These are phyloP conservation scores for Ophiocordyceps polyrhachis-furcata DNA, from an alignment of 2,329 filamentous ascomycete genomes.

Conservation along the genomic window DNA sequence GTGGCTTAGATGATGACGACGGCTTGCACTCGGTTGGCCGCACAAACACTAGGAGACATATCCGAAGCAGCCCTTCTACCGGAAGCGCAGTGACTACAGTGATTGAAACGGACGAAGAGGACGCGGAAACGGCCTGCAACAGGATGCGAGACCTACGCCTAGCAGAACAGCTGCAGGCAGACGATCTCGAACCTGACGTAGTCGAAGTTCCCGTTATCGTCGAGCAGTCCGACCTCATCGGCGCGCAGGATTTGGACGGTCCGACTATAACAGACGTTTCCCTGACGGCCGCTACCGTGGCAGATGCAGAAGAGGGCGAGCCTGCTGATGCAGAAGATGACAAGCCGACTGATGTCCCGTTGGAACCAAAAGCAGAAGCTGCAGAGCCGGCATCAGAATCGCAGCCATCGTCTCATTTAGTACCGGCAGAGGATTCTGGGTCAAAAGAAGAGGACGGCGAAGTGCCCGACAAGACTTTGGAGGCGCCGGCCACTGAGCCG, in stretches of 20 bases:
- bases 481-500: neutral
- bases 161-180: conserved; percentile 17
- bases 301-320: neutral
- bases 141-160: conserved; percentile 29
- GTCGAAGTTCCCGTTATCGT: conserved; percentile 23
- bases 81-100: conserved; percentile 67
- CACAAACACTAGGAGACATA: conserved; percentile 66
- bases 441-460: neutral
- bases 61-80: conserved; percentile 60
- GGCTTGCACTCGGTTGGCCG: conserved; percentile 32
- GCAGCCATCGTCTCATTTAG: neutral
- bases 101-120: conserved; percentile 66
- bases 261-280: conserved; percentile 1
- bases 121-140: conserved; percentile 26
- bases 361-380: neutral
- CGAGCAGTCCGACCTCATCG: conserved; percentile 13
- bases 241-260: conserved; percentile 1
- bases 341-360: neutral
- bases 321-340: neutral
- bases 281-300: neutral
- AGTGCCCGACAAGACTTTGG: neutral
- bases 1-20: conserved; percentile 26
- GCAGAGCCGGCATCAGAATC: neutral
- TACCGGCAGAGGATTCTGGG: neutral
- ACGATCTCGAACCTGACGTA: conserved; percentile 32